phyloP scores from a whole-genome alignment of 176 grass and related monocot genomes.

The Oryza meridionalis region DNA sequence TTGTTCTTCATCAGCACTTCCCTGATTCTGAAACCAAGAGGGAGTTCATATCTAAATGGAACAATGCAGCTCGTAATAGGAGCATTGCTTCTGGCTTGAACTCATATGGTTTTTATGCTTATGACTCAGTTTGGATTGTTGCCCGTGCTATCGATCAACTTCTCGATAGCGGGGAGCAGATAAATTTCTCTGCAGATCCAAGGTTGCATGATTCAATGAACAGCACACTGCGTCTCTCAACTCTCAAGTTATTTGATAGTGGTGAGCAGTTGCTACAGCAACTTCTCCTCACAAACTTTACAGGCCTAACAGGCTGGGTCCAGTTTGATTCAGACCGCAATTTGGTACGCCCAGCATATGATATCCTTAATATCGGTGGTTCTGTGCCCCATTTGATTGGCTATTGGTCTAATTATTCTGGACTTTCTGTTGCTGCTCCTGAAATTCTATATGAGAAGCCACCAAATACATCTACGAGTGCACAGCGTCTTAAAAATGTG shows the following conservation, averaged over 20 bases:
- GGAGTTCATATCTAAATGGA: slow-evolving; percentile 77
- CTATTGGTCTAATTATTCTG: slow-evolving; percentile 81
- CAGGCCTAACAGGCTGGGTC: slow-evolving; percentile 63
- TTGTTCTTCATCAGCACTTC: slow-evolving; percentile 69
- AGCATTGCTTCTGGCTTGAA: slow-evolving; percentile 54
- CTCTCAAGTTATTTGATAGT: slow-evolving; percentile 63
- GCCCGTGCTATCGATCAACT: slow-evolving; percentile 70
- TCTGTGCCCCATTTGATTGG: slow-evolving; percentile 60
- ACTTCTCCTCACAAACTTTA: slow-evolving; percentile 76
- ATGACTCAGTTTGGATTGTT: slow-evolving; percentile 78
- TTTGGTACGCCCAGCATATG: slow-evolving; percentile 68
- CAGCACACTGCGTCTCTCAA: slow-evolving; percentile 63
- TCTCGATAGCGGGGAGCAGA: slow-evolving; percentile 49
- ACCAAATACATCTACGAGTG: slow-evolving; percentile 55
- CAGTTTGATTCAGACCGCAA: slow-evolving; percentile 63
- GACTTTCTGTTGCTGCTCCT: slow-evolving; percentile 65
- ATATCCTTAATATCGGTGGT: slow-evolving; percentile 65
- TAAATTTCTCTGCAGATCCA: slow-evolving; percentile 69
- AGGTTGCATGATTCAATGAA: slow-evolving; percentile 55
- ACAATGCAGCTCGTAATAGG: slow-evolving; percentile 42
- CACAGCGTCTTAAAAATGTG: slow-evolving; percentile 50
- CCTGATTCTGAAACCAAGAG: slow-evolving; percentile 63
- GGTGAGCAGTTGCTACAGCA: slow-evolving; percentile 66
- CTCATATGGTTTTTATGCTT: slow-evolving; percentile 79
- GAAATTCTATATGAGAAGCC: slow-evolving; percentile 67